Base-by-base conservation (phyloP, 2,329 filamentous ascomycete genomes). In the Biscogniauxia marginata region DNA sequence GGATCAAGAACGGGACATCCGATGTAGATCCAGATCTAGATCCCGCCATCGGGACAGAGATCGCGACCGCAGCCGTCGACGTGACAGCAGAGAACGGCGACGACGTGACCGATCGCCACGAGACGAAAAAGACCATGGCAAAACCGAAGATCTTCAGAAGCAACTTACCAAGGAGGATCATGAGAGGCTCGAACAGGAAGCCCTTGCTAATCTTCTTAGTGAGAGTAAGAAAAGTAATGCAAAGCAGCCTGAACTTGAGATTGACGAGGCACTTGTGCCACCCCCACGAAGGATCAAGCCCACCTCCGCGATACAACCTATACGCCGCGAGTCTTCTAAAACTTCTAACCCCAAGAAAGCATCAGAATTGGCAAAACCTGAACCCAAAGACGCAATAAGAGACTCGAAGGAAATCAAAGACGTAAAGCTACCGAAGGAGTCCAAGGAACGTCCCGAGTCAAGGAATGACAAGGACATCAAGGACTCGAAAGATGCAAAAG, bases 251-350 rank as follows among this genome's bases (percentile, higher is more conserved):
- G 83, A 85, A 63, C 65, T 84, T 47, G 83, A 86, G 61, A 73
- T 85, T 43, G 83, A 85, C 57, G 75, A 80, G 50, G 77, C 79
- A 13, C 71, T 86, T 22, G 79, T 77, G 2, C 83, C 83, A 3
- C 83, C 83, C 1, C 83, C 82, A 1, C 76, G 69, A 75, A 80
- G 73, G 61, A 67, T 66, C 49, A 79, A 68, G 73, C 82, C 82
- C 0, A 79, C 79, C 4, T 86, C 83, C 19, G 83, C 83, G 24
- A 86, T 86, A 55, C 78, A 84, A 54, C 83, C 83, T 1, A 81
- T 85, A 51, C 71, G 76, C 52, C 70, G 75, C 50, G 77, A 80
- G 16, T 75, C 78, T 2, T 69, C 77, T 5, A 80, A 79, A 62
- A 67, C 71, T 11, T 55, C 72, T 0, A 76, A 79, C 19, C 57